Base-by-base conservation (phyloP, 1,284 basidiomycete species). In the Leucoagaricus sp. region DNA sequence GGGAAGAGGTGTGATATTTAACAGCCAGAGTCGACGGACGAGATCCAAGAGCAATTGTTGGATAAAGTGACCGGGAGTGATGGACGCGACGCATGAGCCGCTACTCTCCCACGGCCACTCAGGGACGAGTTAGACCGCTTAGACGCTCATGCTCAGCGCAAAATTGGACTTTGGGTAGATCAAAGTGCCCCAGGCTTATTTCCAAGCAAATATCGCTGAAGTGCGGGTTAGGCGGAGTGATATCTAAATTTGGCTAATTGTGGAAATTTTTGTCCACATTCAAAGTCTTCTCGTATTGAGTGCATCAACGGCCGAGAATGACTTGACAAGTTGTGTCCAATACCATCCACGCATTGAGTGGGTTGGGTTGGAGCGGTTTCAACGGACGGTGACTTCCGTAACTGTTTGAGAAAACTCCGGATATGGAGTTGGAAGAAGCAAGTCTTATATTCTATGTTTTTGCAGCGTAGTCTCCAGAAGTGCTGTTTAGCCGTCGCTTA, bases 221-320 rank as follows among this genome's bases (percentile, higher is more conserved):
- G 31, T 31, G n/a, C n/a, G 47, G 28, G 47, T 36, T 49, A 49
- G 31, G 47, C 47, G 47, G 47, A 49, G 47, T 33, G n/a, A 49
- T 13, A n/a, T 5, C 13, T 13, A 10, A n/a, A 38, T 10, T 38
- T 10, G 31, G 36, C 4, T 38, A 38, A 38, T 38, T 38, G 36
- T n/a, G 36, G 36, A 13, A 13, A 13, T 10, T 38, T 38, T 38
- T 38, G 15, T n/a, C 12, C 13, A 38, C 15, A 38, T 10, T 38
- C 4, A 15, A n/a, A 38, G 13, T n/a, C 12, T 10, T n/a, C 7
- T 12, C 31, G 7, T 7, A 33, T 6, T 13, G 36, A 38, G 13
- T 8, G n/a, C n/a, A n/a, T 38, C 36, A n/a, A 38, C 36, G 36
- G 36, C 36, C 36, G 36, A n/a, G 36, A n/a, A n/a, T n/a, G 13